Base-by-base conservation (phyloP, 2,329 filamentous ascomycete species). In the Monilinia vaccinii-corymbosi region DNA sequence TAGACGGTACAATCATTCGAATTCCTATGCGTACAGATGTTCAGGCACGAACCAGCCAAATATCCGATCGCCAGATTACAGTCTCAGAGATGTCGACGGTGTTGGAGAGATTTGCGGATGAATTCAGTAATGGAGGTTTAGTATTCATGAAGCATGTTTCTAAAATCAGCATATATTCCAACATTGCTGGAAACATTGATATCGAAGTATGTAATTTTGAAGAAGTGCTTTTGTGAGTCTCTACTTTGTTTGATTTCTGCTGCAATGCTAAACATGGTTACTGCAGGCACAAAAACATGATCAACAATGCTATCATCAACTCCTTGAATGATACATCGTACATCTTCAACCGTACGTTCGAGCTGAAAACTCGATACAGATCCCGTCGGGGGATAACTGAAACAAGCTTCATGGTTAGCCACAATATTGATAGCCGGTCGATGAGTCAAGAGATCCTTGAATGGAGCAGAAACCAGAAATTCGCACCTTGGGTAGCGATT, bases 401-500 rank as follows among this genome's bases (percentile, higher is more conserved):
- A 13, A 63, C 49, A 31, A 40, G n/a, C 1, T 69, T 68, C 34
- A 23, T 62, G n/a, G 36, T 73, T 60, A 71, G 72, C n/a, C 72
- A 74, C 47, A 64, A 60, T 23, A 69, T 74, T 47, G 56, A 44
- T 23, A 58, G 63, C 11, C 52, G 58, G 23, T 32, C 57, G 9
- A 68, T 68, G 60, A 56, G 65, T 38, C 31, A 48, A 13, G 50
- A 64, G 6, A 58, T 73, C 16, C 60, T 62, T 40, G 46, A 60
- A 13, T 74, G 72, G 72, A 66, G 69, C 49, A 62, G 63, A 31
- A 57, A 61, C 6, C 62, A 68, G 4, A 70, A 71, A 58, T 51
- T 70, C 0, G 67, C 71, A 34, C 71, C 71, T 13, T 73, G 72
- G 72, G 66, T 71, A 31, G 71, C 71, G n/a, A 61, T 74, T 59